Percentiles rank a stretch among this genome's conserved stretches.
Evolutionary conservation across 2,329 filamentous ascomycete genomes (phyloP).

Genomic region (Botryotinia calthae): DNA sequence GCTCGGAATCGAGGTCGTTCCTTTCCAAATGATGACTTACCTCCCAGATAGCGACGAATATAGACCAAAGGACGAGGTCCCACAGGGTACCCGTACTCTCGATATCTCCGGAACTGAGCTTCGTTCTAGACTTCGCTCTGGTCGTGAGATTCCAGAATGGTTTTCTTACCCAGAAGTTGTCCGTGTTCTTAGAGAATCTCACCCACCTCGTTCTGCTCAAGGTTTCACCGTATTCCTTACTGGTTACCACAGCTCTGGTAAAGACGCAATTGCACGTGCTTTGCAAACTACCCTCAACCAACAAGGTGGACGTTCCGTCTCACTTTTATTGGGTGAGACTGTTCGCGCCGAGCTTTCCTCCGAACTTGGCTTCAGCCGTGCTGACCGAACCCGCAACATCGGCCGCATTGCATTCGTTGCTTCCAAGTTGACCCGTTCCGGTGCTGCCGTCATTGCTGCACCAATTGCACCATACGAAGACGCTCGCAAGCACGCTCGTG

Average conservation of each 20-base stretch:
- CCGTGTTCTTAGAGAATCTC: constrained; percentile 90
- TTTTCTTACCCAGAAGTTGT: constrained; percentile 99
- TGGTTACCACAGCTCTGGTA: constrained; percentile 93
- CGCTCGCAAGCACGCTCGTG: constrained; percentile 72
- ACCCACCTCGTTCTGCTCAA: constrained; percentile 85
- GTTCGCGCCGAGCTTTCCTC: constrained; percentile 90
- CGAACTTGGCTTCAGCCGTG: constrained; percentile 90
- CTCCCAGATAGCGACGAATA: constrained; percentile 97
- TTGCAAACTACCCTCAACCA: constrained; percentile 97
- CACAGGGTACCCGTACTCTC: constrained; percentile 76
- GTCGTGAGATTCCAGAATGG: constrained; percentile 96
- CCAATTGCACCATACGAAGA: constrained; percentile 92
- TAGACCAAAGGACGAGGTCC: constrained; percentile 85
- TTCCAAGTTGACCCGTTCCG: constrained; percentile 87
- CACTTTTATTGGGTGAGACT: constrained; percentile 91
- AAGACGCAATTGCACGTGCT: constrained; percentile 93
- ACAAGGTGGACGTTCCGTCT: constrained; percentile 91
- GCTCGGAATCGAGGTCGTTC: constrained; percentile 97
- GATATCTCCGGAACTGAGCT: constrained; percentile 90
- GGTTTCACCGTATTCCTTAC: constrained; percentile 99
- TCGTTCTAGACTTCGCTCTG: constrained; percentile 83
- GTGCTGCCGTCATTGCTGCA: constrained; percentile 91
- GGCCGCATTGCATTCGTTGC: constrained; percentile 95
- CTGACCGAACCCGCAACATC: constrained; percentile 94
- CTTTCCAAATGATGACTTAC: constrained; percentile 99